These are phyloP conservation scores for Cyphellophora europaea DNA, from an alignment of 2,329 filamentous ascomycete genomes.

Conservation along the genomic window DNA sequence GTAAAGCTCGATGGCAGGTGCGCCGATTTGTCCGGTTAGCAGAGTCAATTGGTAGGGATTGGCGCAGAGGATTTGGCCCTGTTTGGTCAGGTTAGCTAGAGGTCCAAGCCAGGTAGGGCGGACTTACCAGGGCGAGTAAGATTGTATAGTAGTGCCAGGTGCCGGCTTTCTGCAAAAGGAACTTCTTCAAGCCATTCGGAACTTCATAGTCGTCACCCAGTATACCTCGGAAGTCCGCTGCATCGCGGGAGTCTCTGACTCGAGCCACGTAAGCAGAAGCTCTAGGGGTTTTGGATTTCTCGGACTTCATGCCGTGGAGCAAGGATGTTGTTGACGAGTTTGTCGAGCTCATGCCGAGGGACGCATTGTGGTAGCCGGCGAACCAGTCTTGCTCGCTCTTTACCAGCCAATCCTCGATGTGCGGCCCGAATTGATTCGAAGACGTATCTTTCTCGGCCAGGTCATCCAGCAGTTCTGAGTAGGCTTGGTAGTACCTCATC, in stretches of 20 bases:
- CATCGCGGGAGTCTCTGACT: constrained; percentile 11
- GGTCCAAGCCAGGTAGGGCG: background rate
- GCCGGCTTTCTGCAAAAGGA: constrained; percentile 37
- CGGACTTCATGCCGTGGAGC: constrained; percentile 1
- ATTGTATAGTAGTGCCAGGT: constrained; percentile 47
- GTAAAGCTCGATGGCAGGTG: constrained; percentile 43
- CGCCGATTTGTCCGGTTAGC: constrained; percentile 44
- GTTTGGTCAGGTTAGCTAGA: too few relatives aligned
- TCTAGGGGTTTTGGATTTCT: constrained; percentile 23
- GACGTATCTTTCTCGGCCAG: constrained; percentile 32
- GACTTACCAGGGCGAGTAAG: constrained; percentile 34
- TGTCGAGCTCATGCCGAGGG: constrained; percentile 28
- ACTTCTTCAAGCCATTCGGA: constrained; percentile 36
- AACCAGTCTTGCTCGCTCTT: constrained; percentile 52
- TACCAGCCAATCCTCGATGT: constrained; percentile 48
- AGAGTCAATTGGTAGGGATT: constrained; percentile 52
- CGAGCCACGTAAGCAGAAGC: constrained; percentile 14
- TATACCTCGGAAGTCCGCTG: constrained; percentile 34
- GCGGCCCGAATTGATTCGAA: constrained; percentile 45
- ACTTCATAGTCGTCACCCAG: constrained; percentile 37
- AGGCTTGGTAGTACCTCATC: constrained; percentile 16
- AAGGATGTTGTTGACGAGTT: constrained; percentile 3
- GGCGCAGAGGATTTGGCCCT: constrained; percentile 43
- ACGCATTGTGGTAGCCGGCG: constrained; percentile 38
- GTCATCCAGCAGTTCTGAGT: constrained; percentile 32